Evolutionary conservation across 1,284 basidiomycete genomes (phyloP), one percentile per base, ranked within the genome.

Genomic region (Ganoderma lucidum): DNA sequence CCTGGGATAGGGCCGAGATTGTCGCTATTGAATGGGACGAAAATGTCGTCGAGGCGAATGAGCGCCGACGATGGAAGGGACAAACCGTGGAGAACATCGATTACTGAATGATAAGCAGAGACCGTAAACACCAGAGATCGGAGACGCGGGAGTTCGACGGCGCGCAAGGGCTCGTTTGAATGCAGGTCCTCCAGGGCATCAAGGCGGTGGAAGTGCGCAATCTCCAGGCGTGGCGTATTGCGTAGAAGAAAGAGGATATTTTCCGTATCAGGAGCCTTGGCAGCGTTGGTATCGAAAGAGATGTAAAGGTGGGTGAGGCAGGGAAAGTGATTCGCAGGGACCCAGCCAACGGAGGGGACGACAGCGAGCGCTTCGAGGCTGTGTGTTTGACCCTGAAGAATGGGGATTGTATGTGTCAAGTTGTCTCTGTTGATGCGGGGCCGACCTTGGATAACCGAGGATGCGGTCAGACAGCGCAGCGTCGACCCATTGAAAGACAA

Each of bases 251-350:
- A 30, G 6, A 53, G 51, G 51, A 53, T 15, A 6, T 53, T 19
- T 5, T 53, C 12, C 12, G 51, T 23, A 17, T 14, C 6, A 14
- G 28, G 14, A 10, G 51, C 8, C 12, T 53, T 8, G 1, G 12
- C 5, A 3, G 15, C 30, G 1, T 35, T 8, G 28, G 9, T 12
- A 10, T 30, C 51, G 12, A 53, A 53, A 15, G 28, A 28, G 28
- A 62, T 4, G 41, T 45, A 44, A 28, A 62, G 60, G 44, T 45
- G 60, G 3, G 60, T 62, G 39, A 62, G 60, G 8, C 19, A 5
- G 19, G 60, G 60, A 28, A 62, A 62, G 23, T 44, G 39, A 17
- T 62, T 44, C 37, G 41, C 23, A 3, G 60, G 60, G 28, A 62
- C 23, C 59, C 59, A 61, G n/a, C 39, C 59, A 35, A 37, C 1